Base-by-base conservation (phyloP, 208 protist genomes). In the Leishmania aethiopica region DNA sequence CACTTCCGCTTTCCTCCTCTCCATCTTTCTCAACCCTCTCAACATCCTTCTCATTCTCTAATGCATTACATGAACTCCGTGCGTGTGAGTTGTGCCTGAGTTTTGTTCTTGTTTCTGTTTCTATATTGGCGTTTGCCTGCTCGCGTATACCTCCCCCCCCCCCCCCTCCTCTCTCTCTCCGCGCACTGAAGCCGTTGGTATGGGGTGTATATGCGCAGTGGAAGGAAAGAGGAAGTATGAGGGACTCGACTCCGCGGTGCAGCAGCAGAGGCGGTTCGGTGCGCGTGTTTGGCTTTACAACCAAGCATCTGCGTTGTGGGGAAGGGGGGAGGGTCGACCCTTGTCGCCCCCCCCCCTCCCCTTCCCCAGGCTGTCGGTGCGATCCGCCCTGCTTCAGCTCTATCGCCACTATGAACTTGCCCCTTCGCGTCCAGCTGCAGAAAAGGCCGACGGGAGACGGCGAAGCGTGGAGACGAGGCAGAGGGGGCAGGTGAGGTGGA, bases 101-200 rank as follows among this genome's bases (percentile, higher is more conserved):
- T 47, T 55, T 55, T 55, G 51, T 55, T 55, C 15, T 0, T 55
- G 13, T 19, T 55, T 13, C 1, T 55, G 5, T 62, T 67, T 35
- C 0, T 75, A 45, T 78, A 78, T 82, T 22, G 75, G 32, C 51
- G 7, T 69, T 28, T 67, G 5, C 47, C 55, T 78, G 6, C 55
- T 78, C 74, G 53, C 40, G 32, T 19, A 22, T 11, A 8, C 49
- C 49, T 55, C 79, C 66, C 70, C 70, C 40, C 66, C 28, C n/a
- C 62, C 32, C n/a, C 55, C 62, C 35, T 60, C 59, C 76, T 69
- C 75, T 69, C 37, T 78, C 75, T 66, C 32, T 64, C 19, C 45
- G 57, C 57, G n/a, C 7, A 42, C 13, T 0, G 51, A 8, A 55
- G 51, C 15, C 13, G 51, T 4, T 55, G 51, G 51, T 19, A 55